These are phyloP conservation scores for Cinchona pubescens DNA, from an alignment of 257 asterid genomes.

Conservation along the genomic window DNA sequence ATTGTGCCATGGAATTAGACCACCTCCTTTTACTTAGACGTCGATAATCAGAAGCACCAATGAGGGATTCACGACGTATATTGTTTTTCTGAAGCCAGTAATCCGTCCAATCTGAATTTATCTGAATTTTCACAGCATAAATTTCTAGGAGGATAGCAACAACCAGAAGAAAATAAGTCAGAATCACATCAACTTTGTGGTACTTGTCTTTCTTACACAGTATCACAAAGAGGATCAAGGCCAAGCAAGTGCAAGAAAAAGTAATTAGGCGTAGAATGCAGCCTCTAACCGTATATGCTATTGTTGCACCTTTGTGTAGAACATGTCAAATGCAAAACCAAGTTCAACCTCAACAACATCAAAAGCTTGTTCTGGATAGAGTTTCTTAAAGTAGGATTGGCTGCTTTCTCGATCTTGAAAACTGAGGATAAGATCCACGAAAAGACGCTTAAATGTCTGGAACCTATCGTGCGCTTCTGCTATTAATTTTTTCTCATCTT, in stretches of 20 bases:
- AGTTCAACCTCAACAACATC: slow-evolving; percentile 50
- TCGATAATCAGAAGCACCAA: slow-evolving; percentile 3
- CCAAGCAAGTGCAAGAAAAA: slow-evolving; percentile 20
- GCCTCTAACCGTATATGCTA: slow-evolving; percentile 28
- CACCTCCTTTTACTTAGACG: slow-evolving; percentile 27
- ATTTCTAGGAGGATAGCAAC: slow-evolving; percentile 39
- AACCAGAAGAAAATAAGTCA: slow-evolving; percentile 35
- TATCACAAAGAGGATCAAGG: slow-evolving; percentile 22
- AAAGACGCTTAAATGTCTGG: slow-evolving; percentile 45
- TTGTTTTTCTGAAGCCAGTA: slow-evolving; percentile 24
- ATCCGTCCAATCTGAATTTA: slow-evolving; percentile 39
- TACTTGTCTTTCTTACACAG: slow-evolving; percentile 24
- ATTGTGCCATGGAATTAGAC: slow-evolving; percentile 48
- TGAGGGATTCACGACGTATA: not conserved
- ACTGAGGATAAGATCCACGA: slow-evolving; percentile 52
- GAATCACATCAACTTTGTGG: slow-evolving; percentile 22
- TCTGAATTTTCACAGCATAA: slow-evolving; percentile 16
- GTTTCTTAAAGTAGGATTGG: slow-evolving; percentile 29
- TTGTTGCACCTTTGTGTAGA: slow-evolving; percentile 47
- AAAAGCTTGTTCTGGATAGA: slow-evolving; percentile 20
- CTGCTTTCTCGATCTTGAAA: slow-evolving; percentile 51
- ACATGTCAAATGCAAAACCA: slow-evolving; percentile 44
- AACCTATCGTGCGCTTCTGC: slow-evolving; percentile 31
- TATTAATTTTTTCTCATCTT: slow-evolving; percentile 5
- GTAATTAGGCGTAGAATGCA: slow-evolving; percentile 23